Percentiles rank a stretch among this genome's conserved stretches.
Conservation (phyloP, 805 yeast genomes). For the Ogataea trehalophila region DNA sequence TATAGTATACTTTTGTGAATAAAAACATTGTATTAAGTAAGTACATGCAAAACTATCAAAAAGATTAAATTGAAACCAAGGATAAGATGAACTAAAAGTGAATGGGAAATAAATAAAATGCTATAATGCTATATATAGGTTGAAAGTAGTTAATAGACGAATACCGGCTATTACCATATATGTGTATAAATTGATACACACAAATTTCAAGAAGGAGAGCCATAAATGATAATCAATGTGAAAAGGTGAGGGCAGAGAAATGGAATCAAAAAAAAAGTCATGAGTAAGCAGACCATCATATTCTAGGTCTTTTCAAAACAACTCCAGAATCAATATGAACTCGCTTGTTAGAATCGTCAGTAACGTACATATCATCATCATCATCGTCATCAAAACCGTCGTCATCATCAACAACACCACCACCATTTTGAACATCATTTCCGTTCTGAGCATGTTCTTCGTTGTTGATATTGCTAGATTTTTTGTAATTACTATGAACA, state of each 20-base stretch:
- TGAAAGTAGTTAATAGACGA: no score
- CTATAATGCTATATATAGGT: no score
- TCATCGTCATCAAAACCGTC: no score
- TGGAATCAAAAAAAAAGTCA: no score
- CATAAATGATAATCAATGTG: no score
- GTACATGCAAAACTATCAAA: not conserved
- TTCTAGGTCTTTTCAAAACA: no score
- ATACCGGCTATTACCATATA: no score
- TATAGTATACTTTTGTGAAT: not conserved
- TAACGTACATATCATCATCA: constrained; percentile 12
- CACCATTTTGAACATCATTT: constrained; percentile 7
- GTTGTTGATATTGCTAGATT: constrained; percentile 1
- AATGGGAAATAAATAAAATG: not conserved
- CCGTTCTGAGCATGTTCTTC: constrained; percentile 6
- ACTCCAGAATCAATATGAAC: no score
- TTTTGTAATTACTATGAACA: not conserved
- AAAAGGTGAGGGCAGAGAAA: no score
- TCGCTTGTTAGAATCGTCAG: constrained; percentile 1
- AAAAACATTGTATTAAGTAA: not conserved
- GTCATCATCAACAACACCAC: constrained; percentile 12
- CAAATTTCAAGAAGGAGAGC: no score
- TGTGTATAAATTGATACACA: no score
- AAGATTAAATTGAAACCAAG: not conserved
- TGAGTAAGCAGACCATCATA: no score
- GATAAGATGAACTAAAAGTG: not conserved